A percentile compares a stretch with the other conserved stretches of the same genome.
phyloP scores from a whole-genome alignment of 1,284 basidiomycete species.

The Cryptococcus wingfieldii region DNA sequence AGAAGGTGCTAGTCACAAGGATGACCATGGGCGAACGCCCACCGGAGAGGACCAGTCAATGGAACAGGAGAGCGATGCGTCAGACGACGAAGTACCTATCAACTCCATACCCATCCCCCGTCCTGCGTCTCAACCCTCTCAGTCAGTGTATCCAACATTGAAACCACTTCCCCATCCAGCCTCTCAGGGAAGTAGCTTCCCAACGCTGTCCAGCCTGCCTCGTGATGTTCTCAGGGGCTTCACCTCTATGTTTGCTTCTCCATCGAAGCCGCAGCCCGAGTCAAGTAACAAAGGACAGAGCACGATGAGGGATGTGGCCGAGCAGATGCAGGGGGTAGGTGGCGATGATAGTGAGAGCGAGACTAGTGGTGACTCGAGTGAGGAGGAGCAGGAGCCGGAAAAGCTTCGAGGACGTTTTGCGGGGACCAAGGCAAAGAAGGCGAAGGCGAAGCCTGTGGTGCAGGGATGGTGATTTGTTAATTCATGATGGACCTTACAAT shows the following conservation, averaged over 20 bases:
- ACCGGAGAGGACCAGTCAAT: background rate
- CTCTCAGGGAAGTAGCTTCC: slow-evolving; percentile 10
- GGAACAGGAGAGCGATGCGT: background rate
- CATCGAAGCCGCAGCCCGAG: slow-evolving; percentile 5
- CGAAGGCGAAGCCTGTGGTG: background rate
- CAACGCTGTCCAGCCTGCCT: slow-evolving; percentile 11
- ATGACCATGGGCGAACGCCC: background rate
- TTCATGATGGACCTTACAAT: background rate
- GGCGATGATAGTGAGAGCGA: slow-evolving; percentile 4
- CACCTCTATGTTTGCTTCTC: slow-evolving; percentile 3
- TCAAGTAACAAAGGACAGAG: background rate
- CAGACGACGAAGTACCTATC: background rate
- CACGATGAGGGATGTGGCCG: background rate
- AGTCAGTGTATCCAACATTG: background rate
- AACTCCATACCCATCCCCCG: background rate
- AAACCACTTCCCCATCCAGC: background rate
- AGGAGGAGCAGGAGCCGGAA: slow-evolving; percentile 13
- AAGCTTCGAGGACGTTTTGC: slow-evolving; percentile 15
- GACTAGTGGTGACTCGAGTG: slow-evolving; percentile 11
- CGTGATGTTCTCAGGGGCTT: slow-evolving; percentile 9
- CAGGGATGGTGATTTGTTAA: background rate
- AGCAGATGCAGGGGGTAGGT: slow-evolving; percentile 1
- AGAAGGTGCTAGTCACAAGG: background rate
- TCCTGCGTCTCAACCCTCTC: background rate
- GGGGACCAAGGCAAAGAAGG: slow-evolving; percentile 3